Evolutionary conservation across 495 filamentous ascomycete species (phyloP), one percentile per base, ranked within the genome.

Genomic region (Penicillium psychrofluorescens): DNA sequence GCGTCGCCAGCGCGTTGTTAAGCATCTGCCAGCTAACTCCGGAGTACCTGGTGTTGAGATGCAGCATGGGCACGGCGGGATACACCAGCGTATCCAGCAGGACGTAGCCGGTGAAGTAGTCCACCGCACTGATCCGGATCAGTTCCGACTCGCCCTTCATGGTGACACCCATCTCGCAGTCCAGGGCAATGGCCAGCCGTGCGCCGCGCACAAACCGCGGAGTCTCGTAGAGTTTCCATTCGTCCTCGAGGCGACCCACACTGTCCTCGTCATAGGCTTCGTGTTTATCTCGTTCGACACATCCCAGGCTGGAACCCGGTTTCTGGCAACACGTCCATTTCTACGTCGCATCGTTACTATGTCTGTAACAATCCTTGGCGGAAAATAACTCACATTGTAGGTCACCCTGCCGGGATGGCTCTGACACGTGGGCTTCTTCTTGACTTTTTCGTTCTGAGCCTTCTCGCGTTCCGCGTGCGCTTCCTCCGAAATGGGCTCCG

Each of bases 131-230:
- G 1, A 78, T 8, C 0, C 61, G 61, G 32, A 75, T 64, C 0
- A 78, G 58, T 13, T 76, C 71, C 1, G 35, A 13, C 0, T 64
- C 57, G 1, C 60, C 54, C 8, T 41, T 36, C 0, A 36, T 11
- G 1, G 64, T 35, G 0, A 55, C 54, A 3, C 70, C 71, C 67
- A 74, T 75, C 46, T 77, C 72, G 46, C 74, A 77, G 53, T 74
- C 68, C n/a, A 78, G 49, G 6, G 63, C 70, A 7, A 77, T 55
- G 1, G 64, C 67, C 6, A 38, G 49, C 0, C 55, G 52, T 2
- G 35, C 29, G 8, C 22, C 36, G 13, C 13, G 28, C 11, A 29
- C 30, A 1, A 14, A 9, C 14, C 14, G 4, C 11, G 43, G 44
- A n/a, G 48, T 43, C 29, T 40, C 31, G 12, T 46, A 27, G 10